Base-by-base conservation (phyloP, 495 filamentous ascomycete species). In the Hyaloscypha bicolor region DNA sequence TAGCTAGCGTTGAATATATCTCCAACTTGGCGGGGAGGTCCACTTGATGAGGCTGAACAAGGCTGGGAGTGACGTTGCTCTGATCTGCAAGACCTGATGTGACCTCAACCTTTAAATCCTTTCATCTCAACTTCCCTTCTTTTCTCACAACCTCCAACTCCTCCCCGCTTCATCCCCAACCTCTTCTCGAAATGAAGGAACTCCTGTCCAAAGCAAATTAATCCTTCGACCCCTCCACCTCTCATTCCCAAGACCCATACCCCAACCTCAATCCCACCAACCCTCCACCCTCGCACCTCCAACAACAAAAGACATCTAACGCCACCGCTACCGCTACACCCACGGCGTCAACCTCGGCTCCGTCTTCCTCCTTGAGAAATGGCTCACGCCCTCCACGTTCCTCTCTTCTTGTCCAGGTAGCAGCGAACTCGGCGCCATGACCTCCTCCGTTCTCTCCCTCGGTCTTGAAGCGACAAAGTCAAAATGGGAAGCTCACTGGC, bases 251-350 rank as follows among this genome's bases (percentile, higher is more conserved):
- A 60, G n/a, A 58, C 11, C 37, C 57, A 11, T 29, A 22, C 16
- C n/a, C 52, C 9, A 64, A 64, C 5, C 30, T 1, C 30, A 57
- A 56, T 0, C 30, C 30, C 37, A 71, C 61, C 63, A 51, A 31
- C 72, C 72, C 4, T 75, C 75, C n/a, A 63, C 60, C 14, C 73
- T 80, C 35, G 59, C 64, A 42, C 66, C 77, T 9, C 79, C 83
- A 14, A 78, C 77, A 29, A 56, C 72, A 6, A 63, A 71, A 51
- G 83, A 87, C 67, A 73, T 84, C 45, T 72, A 81, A 33, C 76
- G 82, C n/a, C n/a, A n/a, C n/a, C n/a, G n/a, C 16, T 86, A 85
- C 71, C 81, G 85, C 60, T 85, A 81, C 70, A 83, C 86, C 65
- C 81, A 87, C 72, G 85, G 85, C 21, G 77, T 78, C 4, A 88